phyloP scores from a whole-genome alignment of 352 stramenopile genomes.

The Thalassiosira mediterranea region DNA sequence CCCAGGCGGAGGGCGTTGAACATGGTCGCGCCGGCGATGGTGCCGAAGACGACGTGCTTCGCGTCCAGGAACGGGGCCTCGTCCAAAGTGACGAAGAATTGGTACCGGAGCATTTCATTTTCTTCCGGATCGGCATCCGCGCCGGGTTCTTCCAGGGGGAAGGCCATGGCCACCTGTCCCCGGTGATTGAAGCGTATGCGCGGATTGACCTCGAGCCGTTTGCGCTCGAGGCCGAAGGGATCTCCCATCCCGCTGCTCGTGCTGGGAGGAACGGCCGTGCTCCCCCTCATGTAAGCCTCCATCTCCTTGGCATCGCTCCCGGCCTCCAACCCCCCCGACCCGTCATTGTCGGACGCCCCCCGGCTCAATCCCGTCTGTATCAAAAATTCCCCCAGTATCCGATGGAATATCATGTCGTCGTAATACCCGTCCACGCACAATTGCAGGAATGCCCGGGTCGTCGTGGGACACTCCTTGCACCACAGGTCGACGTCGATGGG shows the following conservation, averaged over 20 bases:
- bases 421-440: slow-evolving; percentile 90
- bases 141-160: slow-evolving; percentile 83
- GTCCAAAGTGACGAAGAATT: slow-evolving; percentile 98
- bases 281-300: slow-evolving; percentile 86
- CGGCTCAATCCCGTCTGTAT: slow-evolving; percentile 89
- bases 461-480: slow-evolving; percentile 94
- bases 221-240: slow-evolving; percentile 54
- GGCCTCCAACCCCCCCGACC: too few species aligned
- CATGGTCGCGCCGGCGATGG: slow-evolving; percentile 92
- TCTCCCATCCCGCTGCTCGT: slow-evolving; percentile 13
- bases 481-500: slow-evolving; percentile 97
- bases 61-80: slow-evolving; percentile 92
- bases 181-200: slow-evolving; percentile 95
- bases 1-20: slow-evolving; percentile 95
- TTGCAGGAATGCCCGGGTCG: slow-evolving; percentile 85
- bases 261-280: slow-evolving; percentile 18
- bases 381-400: slow-evolving; percentile 94
- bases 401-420: slow-evolving; percentile 94
- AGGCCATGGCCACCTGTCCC: slow-evolving; percentile 91
- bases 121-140: slow-evolving; percentile 86
- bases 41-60: slow-evolving; percentile 95
- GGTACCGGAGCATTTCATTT: slow-evolving; percentile 63
- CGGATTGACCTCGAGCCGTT: slow-evolving; percentile 92
- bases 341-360: slow-evolving; percentile 81
- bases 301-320: slow-evolving; percentile 69